Percentiles rank a stretch among this genome's conserved stretches.
Evolutionary conservation across 768 basidiomycete genomes (phyloP).

Genomic region (Imleria badia): DNA sequence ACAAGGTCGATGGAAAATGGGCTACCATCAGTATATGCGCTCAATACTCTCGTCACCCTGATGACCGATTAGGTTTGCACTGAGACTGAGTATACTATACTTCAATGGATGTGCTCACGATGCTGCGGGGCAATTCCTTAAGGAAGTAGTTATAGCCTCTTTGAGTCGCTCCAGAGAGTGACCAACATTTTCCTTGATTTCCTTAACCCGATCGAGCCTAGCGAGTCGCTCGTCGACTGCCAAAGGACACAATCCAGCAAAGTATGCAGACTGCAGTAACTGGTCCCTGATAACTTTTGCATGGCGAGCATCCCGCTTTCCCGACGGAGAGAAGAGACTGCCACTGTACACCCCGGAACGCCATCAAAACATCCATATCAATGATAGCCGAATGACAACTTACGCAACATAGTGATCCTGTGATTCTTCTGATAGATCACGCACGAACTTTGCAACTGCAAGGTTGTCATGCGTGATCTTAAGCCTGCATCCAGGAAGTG

Average conservation of each 20-base stretch:
- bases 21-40: conserved; percentile 51
- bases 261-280: conserved; percentile 21
- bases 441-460: conserved; percentile 42
- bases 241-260: conserved; percentile 7
- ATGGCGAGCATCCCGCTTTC: conserved; percentile 25
- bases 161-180: conserved; percentile 26
- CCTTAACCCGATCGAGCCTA: conserved; percentile 24
- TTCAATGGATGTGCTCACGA: conserved; percentile 20
- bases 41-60: conserved; percentile 45
- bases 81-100: background rate
- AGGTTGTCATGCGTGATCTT: conserved; percentile 43
- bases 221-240: conserved; percentile 20
- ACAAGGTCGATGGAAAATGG: conserved; percentile 57
- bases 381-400: conserved; percentile 15
- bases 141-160: conserved; percentile 18
- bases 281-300: conserved; percentile 32
- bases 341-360: conserved; percentile 26
- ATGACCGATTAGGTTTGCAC: background rate
- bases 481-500: conserved; percentile 37
- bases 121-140: conserved; percentile 17
- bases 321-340: conserved; percentile 33
- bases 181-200: conserved; percentile 25
- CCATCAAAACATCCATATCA: background rate
- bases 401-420: conserved; percentile 36
- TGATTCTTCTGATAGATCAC: conserved; percentile 34